Evolutionary conservation across 2,329 filamentous ascomycete species (phyloP).

Genomic region (Fonsecaea erecta): DNA sequence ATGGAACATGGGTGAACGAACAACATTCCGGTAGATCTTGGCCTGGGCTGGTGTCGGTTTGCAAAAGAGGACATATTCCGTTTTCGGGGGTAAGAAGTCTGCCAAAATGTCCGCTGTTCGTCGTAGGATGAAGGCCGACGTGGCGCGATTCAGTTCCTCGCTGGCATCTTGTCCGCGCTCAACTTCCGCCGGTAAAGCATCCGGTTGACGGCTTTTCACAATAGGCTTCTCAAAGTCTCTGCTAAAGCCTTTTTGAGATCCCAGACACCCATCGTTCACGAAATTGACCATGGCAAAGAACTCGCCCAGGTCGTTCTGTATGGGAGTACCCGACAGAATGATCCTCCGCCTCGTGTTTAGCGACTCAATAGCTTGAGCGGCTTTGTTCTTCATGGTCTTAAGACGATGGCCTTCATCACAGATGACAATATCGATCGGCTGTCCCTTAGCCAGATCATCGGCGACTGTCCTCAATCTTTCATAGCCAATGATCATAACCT

Average conservation of each 20-base stretch:
- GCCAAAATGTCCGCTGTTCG: slow-evolving; percentile 69
- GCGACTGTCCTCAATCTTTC: slow-evolving; percentile 70
- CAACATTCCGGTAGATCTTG: slow-evolving; percentile 65
- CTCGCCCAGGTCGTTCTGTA: slow-evolving; percentile 70
- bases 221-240: slow-evolving; percentile 69
- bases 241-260: slow-evolving; percentile 66
- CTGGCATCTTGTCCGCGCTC: slow-evolving; percentile 67
- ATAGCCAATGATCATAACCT: slow-evolving; percentile 74
- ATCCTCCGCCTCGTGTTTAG: slow-evolving; percentile 65
- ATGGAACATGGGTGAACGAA: slow-evolving; percentile 68
- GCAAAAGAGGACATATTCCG: slow-evolving; percentile 70
- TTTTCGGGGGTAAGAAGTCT: slow-evolving; percentile 69
- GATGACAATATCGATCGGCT: slow-evolving; percentile 70
- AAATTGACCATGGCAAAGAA: slow-evolving; percentile 72
- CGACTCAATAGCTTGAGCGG: slow-evolving; percentile 67
- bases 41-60: slow-evolving; percentile 65
- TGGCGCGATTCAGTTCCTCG: slow-evolving; percentile 64
- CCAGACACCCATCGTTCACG: slow-evolving; percentile 69
- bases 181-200: slow-evolving; percentile 63
- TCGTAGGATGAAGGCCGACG: slow-evolving; percentile 68
- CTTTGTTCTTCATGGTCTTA: slow-evolving; percentile 72
- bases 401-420: slow-evolving; percentile 72
- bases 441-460: slow-evolving; percentile 66
- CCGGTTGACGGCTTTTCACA: slow-evolving; percentile 66
- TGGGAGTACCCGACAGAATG: slow-evolving; percentile 69